Percentiles rank a stretch among this genome's conserved stretches.
phyloP scores from a whole-genome alignment of 768 basidiomycete genomes.

The Leccinum subgranulosum region DNA sequence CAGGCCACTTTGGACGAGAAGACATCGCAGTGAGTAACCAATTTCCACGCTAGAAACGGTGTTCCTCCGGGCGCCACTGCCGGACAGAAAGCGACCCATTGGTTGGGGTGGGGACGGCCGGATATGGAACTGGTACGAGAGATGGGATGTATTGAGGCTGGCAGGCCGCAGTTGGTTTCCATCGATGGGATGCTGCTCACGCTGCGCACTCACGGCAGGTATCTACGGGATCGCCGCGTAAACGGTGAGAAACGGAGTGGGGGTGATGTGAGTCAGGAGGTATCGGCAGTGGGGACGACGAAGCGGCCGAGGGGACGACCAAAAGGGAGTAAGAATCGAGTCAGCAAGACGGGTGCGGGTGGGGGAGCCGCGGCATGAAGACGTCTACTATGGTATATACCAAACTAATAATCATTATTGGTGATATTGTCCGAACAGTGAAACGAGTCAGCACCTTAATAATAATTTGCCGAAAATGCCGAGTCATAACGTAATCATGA shows the following conservation, averaged over 20 bases:
- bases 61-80: constrained; percentile 1
- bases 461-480: neutral
- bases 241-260: constrained; percentile 41
- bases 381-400: neutral
- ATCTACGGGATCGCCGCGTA: constrained; percentile 59
- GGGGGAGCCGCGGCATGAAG: constrained; percentile 3
- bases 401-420: neutral
- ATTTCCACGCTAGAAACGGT: constrained; percentile 11
- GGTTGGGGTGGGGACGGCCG: constrained; percentile 1
- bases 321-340: constrained; percentile 64
- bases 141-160: neutral
- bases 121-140: constrained; percentile 1
- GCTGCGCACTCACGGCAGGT: constrained; percentile 36
- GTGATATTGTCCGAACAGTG: neutral
- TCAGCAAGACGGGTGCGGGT: constrained; percentile 11
- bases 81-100: constrained; percentile 4
- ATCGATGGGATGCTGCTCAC: constrained; percentile 16
- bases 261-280: constrained; percentile 30
- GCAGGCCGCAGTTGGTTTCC: neutral
- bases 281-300: constrained; percentile 17
- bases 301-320: constrained; percentile 67
- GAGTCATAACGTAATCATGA: constrained; percentile 7
- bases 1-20: constrained; percentile 76
- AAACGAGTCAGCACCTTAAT: neutral
- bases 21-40: constrained; percentile 43